phyloP scores from a whole-genome alignment of 2,329 filamentous ascomycete genomes.

The Domatiomyces catenatus region DNA sequence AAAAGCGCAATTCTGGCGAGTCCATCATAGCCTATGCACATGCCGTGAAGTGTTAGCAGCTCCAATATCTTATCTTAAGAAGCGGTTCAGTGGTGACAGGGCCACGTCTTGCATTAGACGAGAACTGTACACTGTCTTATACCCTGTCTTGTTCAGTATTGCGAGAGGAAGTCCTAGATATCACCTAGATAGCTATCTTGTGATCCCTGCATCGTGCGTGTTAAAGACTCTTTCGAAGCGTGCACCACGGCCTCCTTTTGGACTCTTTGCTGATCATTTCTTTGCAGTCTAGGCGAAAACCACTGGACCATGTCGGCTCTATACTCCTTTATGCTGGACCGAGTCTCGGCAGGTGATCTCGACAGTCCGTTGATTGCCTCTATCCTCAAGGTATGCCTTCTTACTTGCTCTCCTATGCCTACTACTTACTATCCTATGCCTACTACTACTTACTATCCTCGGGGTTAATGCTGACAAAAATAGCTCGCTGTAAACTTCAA shows the following conservation, averaged over 20 bases:
- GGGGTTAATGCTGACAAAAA: slow-evolving; percentile 15
- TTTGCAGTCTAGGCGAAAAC: slow-evolving; percentile 33
- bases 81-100: neutral
- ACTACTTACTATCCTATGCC: too few relatives aligned
- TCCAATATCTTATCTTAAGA: neutral
- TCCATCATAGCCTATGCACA: neutral
- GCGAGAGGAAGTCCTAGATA: neutral
- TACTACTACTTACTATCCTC: too few relatives aligned
- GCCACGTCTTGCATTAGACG: neutral
- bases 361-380: slow-evolving; percentile 30
- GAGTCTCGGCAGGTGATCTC: slow-evolving; percentile 33
- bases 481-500: slow-evolving; percentile 40
- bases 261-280: neutral
- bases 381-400: slow-evolving; percentile 30
- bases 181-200: neutral
- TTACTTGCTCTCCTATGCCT: too few relatives aligned
- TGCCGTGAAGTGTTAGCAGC: neutral
- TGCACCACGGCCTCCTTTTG: neutral
- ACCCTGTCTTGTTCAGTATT: neutral
- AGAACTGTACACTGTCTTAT: neutral
- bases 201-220: neutral
- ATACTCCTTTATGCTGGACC: slow-evolving; percentile 35
- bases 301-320: slow-evolving; percentile 31
- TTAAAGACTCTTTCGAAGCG: neutral
- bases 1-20: neutral